Evolutionary conservation across 2,329 filamentous ascomycete species (phyloP).

Genomic region (Pezicula neosporulosa): DNA sequence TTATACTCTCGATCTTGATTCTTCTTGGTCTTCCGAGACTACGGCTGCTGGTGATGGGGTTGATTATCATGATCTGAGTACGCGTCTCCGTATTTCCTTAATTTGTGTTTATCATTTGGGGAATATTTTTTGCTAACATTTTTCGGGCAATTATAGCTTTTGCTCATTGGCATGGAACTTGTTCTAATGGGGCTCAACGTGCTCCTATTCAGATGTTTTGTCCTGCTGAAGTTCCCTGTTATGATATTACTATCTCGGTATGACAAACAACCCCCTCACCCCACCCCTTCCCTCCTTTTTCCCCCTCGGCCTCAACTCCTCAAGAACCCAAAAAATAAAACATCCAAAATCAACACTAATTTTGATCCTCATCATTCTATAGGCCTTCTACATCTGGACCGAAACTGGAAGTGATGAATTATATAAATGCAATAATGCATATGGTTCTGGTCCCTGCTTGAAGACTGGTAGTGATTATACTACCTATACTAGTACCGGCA

Average conservation of each 20-base stretch:
- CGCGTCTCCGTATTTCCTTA: too few species aligned
- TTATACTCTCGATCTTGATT: constrained; percentile 53
- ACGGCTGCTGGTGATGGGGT: constrained; percentile 45
- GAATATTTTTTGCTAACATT: too few species aligned
- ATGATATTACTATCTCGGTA: constrained; percentile 40
- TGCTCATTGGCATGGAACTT: constrained; percentile 53
- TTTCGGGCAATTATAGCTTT: constrained; percentile 36
- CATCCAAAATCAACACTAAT: too few species aligned
- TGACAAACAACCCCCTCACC: too few species aligned
- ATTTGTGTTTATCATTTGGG: too few species aligned
- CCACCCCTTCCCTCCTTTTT: too few species aligned
- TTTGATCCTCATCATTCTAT: too few species aligned
- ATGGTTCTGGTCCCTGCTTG: constrained; percentile 45
- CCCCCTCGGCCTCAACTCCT: too few species aligned
- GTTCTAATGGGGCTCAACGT: constrained; percentile 35
- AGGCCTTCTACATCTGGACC: constrained; percentile 50
- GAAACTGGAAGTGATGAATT: constrained; percentile 36
- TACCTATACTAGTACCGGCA: constrained; percentile 6
- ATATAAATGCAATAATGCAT: constrained; percentile 47
- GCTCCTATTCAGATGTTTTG: constrained; percentile 52
- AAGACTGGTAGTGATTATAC: constrained; percentile 13
- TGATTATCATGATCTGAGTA: constrained; percentile 36
- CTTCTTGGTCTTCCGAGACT: constrained; percentile 46
- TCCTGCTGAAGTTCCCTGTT: constrained; percentile 47
- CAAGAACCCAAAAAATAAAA: too few species aligned